phyloP scores from a whole-genome alignment of 2,329 filamentous ascomycete species.

The Uncinocarpus reesii region DNA sequence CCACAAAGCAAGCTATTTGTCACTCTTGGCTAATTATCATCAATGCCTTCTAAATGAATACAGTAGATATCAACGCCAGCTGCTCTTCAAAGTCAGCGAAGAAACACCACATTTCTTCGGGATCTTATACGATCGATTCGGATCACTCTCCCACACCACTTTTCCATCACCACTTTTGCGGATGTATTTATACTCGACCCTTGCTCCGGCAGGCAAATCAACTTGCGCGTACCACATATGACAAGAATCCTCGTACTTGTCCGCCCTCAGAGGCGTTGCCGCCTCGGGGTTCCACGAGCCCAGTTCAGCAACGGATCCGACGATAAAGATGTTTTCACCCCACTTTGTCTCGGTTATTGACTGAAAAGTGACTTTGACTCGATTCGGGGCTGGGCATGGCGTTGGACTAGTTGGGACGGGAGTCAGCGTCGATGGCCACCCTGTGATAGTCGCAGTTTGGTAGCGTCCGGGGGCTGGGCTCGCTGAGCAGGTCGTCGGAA shows the following conservation, averaged over 20 bases:
- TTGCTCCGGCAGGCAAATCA: conserved; percentile 45
- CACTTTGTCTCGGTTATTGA: conserved; percentile 47
- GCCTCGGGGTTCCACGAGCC: conserved; percentile 51
- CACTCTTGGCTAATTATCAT: too few species aligned
- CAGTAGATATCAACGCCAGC: conserved; percentile 27
- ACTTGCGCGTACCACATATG: conserved; percentile 53
- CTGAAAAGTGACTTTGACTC: conserved; percentile 54
- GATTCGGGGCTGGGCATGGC: conserved; percentile 22
- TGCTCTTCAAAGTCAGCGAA: conserved; percentile 29
- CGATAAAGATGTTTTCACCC: conserved; percentile 57
- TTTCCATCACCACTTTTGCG: conserved; percentile 46
- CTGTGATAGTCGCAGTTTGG: conserved; percentile 25
- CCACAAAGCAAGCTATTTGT: background rate
- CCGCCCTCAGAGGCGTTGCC: conserved; percentile 49
- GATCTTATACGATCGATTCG: conserved; percentile 36
- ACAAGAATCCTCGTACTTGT: conserved; percentile 48
- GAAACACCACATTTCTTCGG: conserved; percentile 28
- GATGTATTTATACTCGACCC: conserved; percentile 60
- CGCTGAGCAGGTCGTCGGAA: conserved; percentile 25
- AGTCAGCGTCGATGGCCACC: conserved; percentile 26
- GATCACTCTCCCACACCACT: conserved; percentile 55
- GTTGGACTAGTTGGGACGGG: conserved; percentile 21
- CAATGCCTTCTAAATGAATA: too few species aligned
- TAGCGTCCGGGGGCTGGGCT: conserved; percentile 29
- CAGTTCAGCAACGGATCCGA: conserved; percentile 49